Evolutionary conservation across 2,329 filamentous ascomycete genomes (phyloP), one percentile per base, ranked within the genome.

Genomic region (Colletotrichum australisinense): DNA sequence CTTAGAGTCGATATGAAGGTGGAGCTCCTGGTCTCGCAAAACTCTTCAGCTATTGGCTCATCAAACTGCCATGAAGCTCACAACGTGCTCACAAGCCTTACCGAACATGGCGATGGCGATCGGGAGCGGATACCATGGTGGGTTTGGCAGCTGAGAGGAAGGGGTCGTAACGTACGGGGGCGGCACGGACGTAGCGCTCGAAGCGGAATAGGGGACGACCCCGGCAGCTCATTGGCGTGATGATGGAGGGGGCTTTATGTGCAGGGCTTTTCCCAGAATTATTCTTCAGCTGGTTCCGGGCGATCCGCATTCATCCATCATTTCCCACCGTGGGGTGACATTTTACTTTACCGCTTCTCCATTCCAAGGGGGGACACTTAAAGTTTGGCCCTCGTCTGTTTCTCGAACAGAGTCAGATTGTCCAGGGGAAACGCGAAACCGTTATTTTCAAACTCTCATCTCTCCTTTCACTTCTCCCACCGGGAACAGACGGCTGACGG

Each of bases 191-290:
- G 58, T 59, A 49, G 28, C 59, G 46, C 65, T 64, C 26, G 42
- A 72, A 53, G 53, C 32, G 53, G 69, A 55, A 30, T 72, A 69
- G 58, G 22, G 24, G 24, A 35, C 16, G 5, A 11, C 16, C 14
- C 22, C 19, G 32, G 46, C 32, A 19, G 22, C 32, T 65, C 52
- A 65, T 55, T 56, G 46, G 63, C 35, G 49, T 65, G 14, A 12
- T 19, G 22, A 24, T 49, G 5, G 22, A 14, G 28, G 53, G 53
- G 53, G 49, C 42, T n/a, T 58, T 26, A 24, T 26, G 58, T 58
- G 52, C 69, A 58, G 32, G 69, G 58, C 58, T 30, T 68, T 68
- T 59, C 58, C 65, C 53, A 46, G 58, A 46, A 72, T 46, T n/a
- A n/a, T 69, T 46, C 19, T 35, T 16, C 49, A 69, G 65, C 58